These are phyloP conservation scores for Polytolypa hystricis DNA, from an alignment of 2,329 filamentous ascomycete genomes.

Conservation along the genomic window DNA sequence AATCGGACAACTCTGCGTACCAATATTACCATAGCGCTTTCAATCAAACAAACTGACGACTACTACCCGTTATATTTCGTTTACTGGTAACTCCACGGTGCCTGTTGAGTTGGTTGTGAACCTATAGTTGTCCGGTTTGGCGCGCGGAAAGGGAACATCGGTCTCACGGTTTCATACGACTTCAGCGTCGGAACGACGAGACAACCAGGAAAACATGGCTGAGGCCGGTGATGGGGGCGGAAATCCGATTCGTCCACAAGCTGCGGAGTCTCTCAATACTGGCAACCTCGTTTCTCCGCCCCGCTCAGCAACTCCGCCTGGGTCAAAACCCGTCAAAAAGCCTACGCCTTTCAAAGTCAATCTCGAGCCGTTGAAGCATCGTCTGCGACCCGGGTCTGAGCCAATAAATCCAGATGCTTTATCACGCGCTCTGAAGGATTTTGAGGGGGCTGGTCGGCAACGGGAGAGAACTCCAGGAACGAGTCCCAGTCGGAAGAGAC, in stretches of 20 bases:
- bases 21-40: too few species aligned
- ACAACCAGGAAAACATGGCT: slow-evolving; percentile 5
- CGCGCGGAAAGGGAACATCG: too few species aligned
- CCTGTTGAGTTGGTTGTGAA: neutral
- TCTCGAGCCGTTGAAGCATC: slow-evolving; percentile 16
- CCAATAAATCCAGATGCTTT: slow-evolving; percentile 49
- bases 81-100: too few species aligned
- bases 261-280: slow-evolving; percentile 13
- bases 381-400: slow-evolving; percentile 32
- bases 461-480: slow-evolving; percentile 52
- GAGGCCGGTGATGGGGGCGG: slow-evolving; percentile 6
- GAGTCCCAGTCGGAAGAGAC: slow-evolving; percentile 58
- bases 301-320: slow-evolving; percentile 50
- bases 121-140: too few species aligned
- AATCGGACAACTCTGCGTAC: too few species aligned
- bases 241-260: neutral
- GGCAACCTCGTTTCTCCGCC: slow-evolving; percentile 39
- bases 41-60: too few species aligned
- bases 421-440: slow-evolving; percentile 50
- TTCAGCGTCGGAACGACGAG: neutral
- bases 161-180: neutral
- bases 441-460: slow-evolving; percentile 48
- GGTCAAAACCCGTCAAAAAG: slow-evolving; percentile 40
- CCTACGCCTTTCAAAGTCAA: slow-evolving; percentile 11
- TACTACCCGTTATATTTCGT: too few species aligned